phyloP scores from a whole-genome alignment of 306 rosid genomes.

The Fragaria nilgerrensis region DNA sequence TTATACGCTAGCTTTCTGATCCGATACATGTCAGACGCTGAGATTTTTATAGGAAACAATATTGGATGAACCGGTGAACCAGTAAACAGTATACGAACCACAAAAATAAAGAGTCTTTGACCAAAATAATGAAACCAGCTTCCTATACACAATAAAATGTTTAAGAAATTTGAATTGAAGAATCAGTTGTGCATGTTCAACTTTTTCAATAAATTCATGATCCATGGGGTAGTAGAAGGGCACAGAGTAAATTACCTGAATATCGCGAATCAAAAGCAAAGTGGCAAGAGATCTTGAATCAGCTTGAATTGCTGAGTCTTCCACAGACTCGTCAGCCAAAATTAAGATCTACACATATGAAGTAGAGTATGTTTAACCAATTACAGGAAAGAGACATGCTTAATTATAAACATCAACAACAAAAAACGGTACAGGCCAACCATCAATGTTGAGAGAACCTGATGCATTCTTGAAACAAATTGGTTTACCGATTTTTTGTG shows the following conservation, averaged over 20 bases:
- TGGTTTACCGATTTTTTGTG: not conserved
- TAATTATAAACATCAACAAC: not conserved
- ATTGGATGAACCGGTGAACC: not conserved
- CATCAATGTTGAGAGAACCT: not conserved
- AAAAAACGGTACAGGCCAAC: not conserved
- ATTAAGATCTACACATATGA: slow-evolving; percentile 63
- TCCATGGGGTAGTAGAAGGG: slow-evolving; percentile 1
- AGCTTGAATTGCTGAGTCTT: slow-evolving; percentile 95
- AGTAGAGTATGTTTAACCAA: not conserved
- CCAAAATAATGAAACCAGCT: slow-evolving; percentile 1
- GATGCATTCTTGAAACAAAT: slow-evolving; percentile 15
- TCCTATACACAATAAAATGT: not conserved
- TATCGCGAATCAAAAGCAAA: slow-evolving; percentile 81
- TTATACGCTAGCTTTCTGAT: not conserved
- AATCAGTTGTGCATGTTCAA: not conserved
- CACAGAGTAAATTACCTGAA: slow-evolving; percentile 53
- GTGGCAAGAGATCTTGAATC: slow-evolving; percentile 99
- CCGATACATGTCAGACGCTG: not conserved
- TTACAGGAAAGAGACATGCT: not conserved
- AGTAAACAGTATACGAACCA: not conserved
- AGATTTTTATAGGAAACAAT: not conserved
- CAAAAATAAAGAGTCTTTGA: not conserved
- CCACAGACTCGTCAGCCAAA: slow-evolving; percentile 93
- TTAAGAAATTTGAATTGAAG: not conserved
- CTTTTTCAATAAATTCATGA: not conserved